Percentiles rank a stretch among this genome's conserved stretches.
These are phyloP conservation scores for Candida methanosorbosa DNA, from an alignment of 805 yeast genomes.

Conservation along the genomic window DNA sequence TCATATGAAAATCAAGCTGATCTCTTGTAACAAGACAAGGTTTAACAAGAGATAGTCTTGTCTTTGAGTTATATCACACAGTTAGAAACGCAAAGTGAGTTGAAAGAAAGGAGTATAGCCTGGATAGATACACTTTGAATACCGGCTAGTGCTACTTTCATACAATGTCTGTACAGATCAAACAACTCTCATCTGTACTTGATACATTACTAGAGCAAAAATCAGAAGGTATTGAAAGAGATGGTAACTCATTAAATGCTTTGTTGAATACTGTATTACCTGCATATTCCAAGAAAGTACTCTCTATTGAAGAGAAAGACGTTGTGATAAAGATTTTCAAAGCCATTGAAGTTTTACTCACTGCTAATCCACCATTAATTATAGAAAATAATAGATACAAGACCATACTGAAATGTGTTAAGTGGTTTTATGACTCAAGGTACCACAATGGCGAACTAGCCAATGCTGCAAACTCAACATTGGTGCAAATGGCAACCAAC, in stretches of 20 bases:
- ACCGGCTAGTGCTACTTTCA: too few relatives aligned
- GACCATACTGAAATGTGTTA: slow-evolving; percentile 10
- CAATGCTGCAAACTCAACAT: slow-evolving; percentile 11
- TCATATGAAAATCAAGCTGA: too few relatives aligned
- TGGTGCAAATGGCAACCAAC: slow-evolving; percentile 13
- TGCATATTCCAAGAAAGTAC: slow-evolving; percentile 10
- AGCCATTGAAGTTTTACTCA: slow-evolving; percentile 15
- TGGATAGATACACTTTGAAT: too few relatives aligned
- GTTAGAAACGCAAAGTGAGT: too few relatives aligned
- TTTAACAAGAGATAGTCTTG: too few relatives aligned
- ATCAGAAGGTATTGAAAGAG: slow-evolving; percentile 16
- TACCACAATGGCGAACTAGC: slow-evolving; percentile 13
- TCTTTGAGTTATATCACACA: too few relatives aligned
- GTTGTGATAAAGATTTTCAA: slow-evolving; percentile 20
- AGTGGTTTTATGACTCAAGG: slow-evolving; percentile 18
- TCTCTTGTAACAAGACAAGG: too few relatives aligned
- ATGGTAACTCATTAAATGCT: slow-evolving; percentile 21
- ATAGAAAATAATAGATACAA: slow-evolving; percentile 14
- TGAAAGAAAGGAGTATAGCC: too few relatives aligned
- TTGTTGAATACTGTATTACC: slow-evolving; percentile 20
- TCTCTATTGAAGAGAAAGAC: slow-evolving; percentile 8
- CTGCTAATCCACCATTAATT: slow-evolving; percentile 16
- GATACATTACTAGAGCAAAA: slow-evolving; percentile 19
- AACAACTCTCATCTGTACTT: slow-evolving; percentile 17
- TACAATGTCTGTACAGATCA: slow-evolving; percentile 14